Conservation (phyloP, 2,329 filamentous ascomycete genomes). For the Biscogniauxia mediterranea region DNA sequence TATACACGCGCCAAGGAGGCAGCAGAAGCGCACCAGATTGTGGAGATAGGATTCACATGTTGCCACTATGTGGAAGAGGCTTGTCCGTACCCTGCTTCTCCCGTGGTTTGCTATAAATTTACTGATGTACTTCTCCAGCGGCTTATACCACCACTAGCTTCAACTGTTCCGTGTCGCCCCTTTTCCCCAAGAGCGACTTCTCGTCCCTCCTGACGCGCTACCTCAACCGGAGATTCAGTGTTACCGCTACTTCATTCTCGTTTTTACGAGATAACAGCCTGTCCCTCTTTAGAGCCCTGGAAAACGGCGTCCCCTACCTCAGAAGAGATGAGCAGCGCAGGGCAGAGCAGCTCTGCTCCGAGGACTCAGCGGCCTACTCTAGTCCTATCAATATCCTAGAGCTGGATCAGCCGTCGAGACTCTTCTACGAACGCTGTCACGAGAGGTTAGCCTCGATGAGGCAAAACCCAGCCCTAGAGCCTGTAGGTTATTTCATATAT, state of each 20-base stretch:
- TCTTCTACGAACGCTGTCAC: neutral
- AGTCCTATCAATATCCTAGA: neutral
- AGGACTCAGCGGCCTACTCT: neutral
- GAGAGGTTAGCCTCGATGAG: neutral
- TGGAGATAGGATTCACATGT: constrained; percentile 39
- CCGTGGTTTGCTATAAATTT: neutral
- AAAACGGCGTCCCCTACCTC: constrained; percentile 33
- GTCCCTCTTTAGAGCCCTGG: constrained; percentile 25
- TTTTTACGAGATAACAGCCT: constrained; percentile 32
- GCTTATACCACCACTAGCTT: constrained; percentile 28
- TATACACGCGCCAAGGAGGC: constrained; percentile 32
- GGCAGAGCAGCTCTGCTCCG: constrained; percentile 7
- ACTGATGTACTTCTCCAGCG: constrained; percentile 8
- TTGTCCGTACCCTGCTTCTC: constrained; percentile 3
- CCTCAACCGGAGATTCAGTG: constrained; percentile 27
- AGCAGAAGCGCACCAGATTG: constrained; percentile 31
- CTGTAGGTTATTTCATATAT: neutral
- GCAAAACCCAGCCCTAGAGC: neutral
- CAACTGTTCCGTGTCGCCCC: constrained; percentile 33
- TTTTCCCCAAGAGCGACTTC: constrained; percentile 19
- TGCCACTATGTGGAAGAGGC: constrained; percentile 17
- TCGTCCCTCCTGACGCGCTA: constrained; percentile 17
- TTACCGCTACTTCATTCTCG: constrained; percentile 29
- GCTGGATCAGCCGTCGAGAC: neutral
- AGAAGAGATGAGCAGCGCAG: constrained; percentile 24